A percentile compares a stretch with the other conserved stretches of the same genome.
These are phyloP conservation scores for Cardamine resedifolia DNA, from an alignment of 345 rosid species.

Conservation along the genomic window DNA sequence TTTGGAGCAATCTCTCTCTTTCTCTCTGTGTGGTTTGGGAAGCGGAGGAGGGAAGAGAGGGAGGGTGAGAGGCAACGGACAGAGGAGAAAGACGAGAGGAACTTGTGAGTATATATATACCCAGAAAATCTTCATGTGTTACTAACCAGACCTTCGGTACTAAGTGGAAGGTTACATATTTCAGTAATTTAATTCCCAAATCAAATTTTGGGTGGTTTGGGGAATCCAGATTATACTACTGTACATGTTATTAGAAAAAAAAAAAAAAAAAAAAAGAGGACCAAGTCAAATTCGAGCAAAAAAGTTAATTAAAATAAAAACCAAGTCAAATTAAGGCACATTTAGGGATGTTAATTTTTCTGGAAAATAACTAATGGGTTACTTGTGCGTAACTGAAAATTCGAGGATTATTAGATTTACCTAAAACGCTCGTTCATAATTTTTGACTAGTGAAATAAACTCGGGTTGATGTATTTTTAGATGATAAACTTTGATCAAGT, in stretches of 20 bases:
- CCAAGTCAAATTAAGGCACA: neutral
- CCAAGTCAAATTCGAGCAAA: neutral
- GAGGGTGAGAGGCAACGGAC: slow-evolving; percentile 25
- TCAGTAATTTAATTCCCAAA: neutral
- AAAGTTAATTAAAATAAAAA: neutral
- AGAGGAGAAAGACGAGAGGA: neutral
- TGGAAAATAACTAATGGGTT: neutral
- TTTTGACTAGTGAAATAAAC: neutral
- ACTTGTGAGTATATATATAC: slow-evolving; percentile 21
- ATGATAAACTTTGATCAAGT: neutral
- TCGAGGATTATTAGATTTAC: neutral
- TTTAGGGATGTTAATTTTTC: neutral
- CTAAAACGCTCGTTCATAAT: neutral
- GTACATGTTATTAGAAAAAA: too few relatives aligned
- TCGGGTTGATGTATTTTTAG: neutral
- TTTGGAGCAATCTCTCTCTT: slow-evolving; percentile 12
- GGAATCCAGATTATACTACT: neutral
- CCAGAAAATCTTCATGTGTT: neutral
- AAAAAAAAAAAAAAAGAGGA: neutral
- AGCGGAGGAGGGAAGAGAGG: slow-evolving; percentile 23
- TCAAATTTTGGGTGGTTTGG: neutral
- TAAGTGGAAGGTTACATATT: neutral
- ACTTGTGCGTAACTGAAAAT: neutral
- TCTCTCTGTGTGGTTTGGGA: neutral
- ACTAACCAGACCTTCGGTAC: neutral